Conservation (phyloP, 2,329 filamentous ascomycete genomes). For the Monosporascus sp. region DNA sequence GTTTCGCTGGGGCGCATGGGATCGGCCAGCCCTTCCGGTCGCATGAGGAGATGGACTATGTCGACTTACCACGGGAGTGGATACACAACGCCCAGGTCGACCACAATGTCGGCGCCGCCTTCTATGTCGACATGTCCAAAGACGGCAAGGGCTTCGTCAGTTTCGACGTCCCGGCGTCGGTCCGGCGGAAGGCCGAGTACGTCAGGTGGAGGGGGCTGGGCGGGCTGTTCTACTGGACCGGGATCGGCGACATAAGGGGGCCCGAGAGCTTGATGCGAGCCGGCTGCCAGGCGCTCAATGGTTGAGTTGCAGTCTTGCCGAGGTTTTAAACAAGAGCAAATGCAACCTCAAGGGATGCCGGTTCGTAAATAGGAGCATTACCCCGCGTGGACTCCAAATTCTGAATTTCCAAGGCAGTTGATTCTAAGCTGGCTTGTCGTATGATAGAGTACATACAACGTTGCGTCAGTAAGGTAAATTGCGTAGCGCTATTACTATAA, state of each 20-base stretch:
- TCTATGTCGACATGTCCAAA: constrained; percentile 38
- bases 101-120: constrained; percentile 48
- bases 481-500: too few relatives aligned
- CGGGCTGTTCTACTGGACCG: constrained; percentile 66
- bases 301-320: neutral
- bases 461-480: too few relatives aligned
- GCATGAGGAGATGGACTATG: constrained; percentile 55
- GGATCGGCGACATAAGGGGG: constrained; percentile 51
- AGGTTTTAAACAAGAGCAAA: too few relatives aligned
- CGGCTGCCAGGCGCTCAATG: constrained; percentile 51
- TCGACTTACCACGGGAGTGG: constrained; percentile 52
- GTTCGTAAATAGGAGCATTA: too few relatives aligned
- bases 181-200: constrained; percentile 56
- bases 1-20: constrained; percentile 49
- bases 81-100: constrained; percentile 40
- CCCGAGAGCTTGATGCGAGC: constrained; percentile 54
- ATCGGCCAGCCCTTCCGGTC: constrained; percentile 47
- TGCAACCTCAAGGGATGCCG: too few relatives aligned
- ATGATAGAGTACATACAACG: too few relatives aligned
- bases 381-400: too few relatives aligned
- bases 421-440: too few relatives aligned
- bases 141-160: constrained; percentile 50
- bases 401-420: too few relatives aligned
- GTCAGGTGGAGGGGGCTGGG: constrained; percentile 49
- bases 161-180: constrained; percentile 58